These are phyloP conservation scores for Exsudoporus frostii DNA, from an alignment of 768 basidiomycete species.

Conservation along the genomic window DNA sequence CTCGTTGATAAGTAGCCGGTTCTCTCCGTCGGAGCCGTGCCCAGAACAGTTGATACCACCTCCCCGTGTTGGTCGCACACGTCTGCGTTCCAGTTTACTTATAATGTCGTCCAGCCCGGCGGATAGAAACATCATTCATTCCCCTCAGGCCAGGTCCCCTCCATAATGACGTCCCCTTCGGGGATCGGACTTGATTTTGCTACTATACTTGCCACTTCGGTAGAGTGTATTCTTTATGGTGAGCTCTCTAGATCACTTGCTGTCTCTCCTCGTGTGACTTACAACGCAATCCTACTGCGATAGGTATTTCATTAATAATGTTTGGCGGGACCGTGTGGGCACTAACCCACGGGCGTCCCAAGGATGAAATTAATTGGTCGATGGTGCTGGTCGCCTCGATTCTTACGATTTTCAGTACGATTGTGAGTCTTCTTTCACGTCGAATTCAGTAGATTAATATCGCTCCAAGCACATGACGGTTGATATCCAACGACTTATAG, in stretches of 20 bases:
- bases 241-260: neutral
- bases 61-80: neutral
- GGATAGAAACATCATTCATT: neutral
- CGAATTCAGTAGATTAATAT: neutral
- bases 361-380: slow-evolving; percentile 15
- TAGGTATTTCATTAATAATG: slow-evolving; percentile 22
- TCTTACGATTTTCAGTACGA: slow-evolving; percentile 22
- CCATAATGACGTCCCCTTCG: slow-evolving; percentile 1
- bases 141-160: neutral
- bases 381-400: slow-evolving; percentile 23
- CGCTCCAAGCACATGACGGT: slow-evolving; percentile 21
- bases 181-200: slow-evolving; percentile 9
- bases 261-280: neutral
- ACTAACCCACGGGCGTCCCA: slow-evolving; percentile 14
- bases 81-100: neutral
- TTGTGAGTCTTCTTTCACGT: slow-evolving; percentile 1
- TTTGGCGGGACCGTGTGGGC: slow-evolving; percentile 26
- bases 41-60: neutral
- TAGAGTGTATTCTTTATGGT: slow-evolving; percentile 25
- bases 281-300: neutral
- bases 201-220: slow-evolving; percentile 15
- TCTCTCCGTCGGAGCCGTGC: neutral
- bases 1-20: neutral
- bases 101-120: neutral
- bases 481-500: slow-evolving; percentile 23